phyloP scores from a whole-genome alignment of 1,284 basidiomycete genomes.

The Boletus sp. region DNA sequence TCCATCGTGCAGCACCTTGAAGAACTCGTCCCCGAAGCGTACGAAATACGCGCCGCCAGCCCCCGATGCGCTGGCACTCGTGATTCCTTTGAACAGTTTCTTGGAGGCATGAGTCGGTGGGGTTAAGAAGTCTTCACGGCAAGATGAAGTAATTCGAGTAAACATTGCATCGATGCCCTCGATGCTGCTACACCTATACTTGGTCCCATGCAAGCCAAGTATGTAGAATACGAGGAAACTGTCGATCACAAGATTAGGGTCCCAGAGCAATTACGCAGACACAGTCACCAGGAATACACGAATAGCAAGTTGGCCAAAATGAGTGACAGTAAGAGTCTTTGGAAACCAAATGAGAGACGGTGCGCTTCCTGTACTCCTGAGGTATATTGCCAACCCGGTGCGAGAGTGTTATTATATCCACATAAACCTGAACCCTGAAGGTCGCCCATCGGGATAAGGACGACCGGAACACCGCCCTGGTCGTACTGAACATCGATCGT shows the following conservation, averaged over 20 bases:
- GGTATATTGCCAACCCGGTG: background rate
- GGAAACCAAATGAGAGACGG: slow-evolving; percentile 1
- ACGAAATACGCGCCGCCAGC: slow-evolving; percentile 46
- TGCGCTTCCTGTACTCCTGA: slow-evolving; percentile 8
- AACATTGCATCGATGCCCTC: background rate
- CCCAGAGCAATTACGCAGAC: background rate
- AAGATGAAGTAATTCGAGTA: background rate
- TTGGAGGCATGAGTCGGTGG: slow-evolving; percentile 21
- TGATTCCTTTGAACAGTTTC: slow-evolving; percentile 24
- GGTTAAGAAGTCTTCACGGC: background rate
- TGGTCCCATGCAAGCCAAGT: background rate
- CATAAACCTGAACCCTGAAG: slow-evolving; percentile 43
- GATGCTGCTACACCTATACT: background rate
- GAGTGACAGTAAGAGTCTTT: slow-evolving; percentile 8
- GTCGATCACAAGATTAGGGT: background rate
- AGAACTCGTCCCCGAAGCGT: slow-evolving; percentile 52
- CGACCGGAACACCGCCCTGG: slow-evolving; percentile 52
- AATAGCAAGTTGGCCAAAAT: slow-evolving; percentile 9
- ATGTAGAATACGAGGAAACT: background rate
- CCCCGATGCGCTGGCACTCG: slow-evolving; percentile 42
- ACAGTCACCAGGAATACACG: slow-evolving; percentile 6
- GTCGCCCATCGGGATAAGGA: slow-evolving; percentile 44
- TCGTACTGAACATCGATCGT: slow-evolving; percentile 56
- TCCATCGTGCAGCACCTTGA: slow-evolving; percentile 45
- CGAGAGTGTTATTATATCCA: slow-evolving; percentile 13